Conservation (phyloP, 306 rosid genomes). For the Bauhinia variegata region DNA sequence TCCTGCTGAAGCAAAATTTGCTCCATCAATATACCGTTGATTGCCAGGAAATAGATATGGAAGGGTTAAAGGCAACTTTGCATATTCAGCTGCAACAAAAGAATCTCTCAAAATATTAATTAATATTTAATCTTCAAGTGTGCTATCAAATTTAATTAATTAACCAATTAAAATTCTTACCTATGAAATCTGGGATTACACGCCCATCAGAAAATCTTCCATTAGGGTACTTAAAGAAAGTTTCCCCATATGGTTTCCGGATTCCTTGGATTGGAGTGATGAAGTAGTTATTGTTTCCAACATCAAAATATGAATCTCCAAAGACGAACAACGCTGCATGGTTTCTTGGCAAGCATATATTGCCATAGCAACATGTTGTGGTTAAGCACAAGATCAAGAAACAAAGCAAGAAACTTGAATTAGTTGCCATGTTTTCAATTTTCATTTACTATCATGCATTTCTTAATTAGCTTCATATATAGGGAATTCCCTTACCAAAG, state of each 20-base stretch:
- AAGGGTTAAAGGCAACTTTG: too few relatives aligned
- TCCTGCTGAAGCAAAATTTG: too few relatives aligned
- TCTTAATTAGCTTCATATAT: too few relatives aligned
- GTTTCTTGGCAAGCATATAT: slow-evolving; percentile 28
- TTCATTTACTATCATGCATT: background rate
- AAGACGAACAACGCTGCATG: slow-evolving; percentile 49
- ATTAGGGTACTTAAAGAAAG: slow-evolving; percentile 52
- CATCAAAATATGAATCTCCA: slow-evolving; percentile 61
- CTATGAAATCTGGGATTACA: slow-evolving; percentile 48
- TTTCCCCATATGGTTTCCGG: slow-evolving; percentile 52
- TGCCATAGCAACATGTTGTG: background rate
- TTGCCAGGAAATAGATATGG: too few relatives aligned
- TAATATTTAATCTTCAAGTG: too few relatives aligned
- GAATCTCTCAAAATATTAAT: too few relatives aligned
- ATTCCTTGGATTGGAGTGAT: slow-evolving; percentile 36
- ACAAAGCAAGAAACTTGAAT: slow-evolving; percentile 9
- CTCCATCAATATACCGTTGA: too few relatives aligned
- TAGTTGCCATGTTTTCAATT: slow-evolving; percentile 26
- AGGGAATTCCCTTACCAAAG: too few relatives aligned
- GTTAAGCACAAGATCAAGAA: slow-evolving; percentile 20
- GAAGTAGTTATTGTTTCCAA: slow-evolving; percentile 62
- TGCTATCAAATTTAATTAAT: too few relatives aligned
- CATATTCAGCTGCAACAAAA: too few relatives aligned
- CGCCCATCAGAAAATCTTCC: slow-evolving; percentile 62
- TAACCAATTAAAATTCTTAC: slow-evolving; percentile 13